Conservation (phyloP, 208 protist genomes). For the Trypanosoma mega region DNA sequence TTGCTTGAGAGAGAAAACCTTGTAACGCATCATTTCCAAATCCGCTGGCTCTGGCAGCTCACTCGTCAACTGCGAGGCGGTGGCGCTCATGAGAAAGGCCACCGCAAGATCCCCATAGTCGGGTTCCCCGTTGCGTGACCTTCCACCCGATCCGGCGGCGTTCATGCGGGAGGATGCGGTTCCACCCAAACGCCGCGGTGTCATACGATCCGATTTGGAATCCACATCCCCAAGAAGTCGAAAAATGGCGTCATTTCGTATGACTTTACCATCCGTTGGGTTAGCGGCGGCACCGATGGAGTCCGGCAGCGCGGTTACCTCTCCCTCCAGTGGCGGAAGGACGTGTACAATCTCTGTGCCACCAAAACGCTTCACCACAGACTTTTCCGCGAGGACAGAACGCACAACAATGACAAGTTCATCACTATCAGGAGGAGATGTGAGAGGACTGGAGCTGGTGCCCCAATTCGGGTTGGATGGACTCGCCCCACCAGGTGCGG, state of each 20-base stretch:
- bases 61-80: constrained; percentile 46
- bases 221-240: neutral
- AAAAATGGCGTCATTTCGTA: neutral
- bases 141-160: too few relatives aligned
- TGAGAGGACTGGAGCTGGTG: too few relatives aligned
- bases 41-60: constrained; percentile 72
- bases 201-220: neutral
- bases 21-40: constrained; percentile 76
- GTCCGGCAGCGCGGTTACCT: neutral
- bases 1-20: constrained; percentile 60
- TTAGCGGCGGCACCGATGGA: constrained; percentile 16
- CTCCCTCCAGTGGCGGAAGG: constrained; percentile 50
- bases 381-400: constrained; percentile 74
- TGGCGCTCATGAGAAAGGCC: constrained; percentile 59
- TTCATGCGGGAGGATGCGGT: too few relatives aligned
- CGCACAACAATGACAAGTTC: constrained; percentile 63
- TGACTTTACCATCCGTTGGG: constrained; percentile 1
- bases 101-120: constrained; percentile 84
- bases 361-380: constrained; percentile 66
- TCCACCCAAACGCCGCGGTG: too few relatives aligned
- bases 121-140: neutral
- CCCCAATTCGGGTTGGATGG: too few relatives aligned
- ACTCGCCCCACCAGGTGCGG: too few relatives aligned
- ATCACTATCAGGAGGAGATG: too few relatives aligned
- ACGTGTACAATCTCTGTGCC: constrained; percentile 74